phyloP scores from a whole-genome alignment of 2,329 filamentous ascomycete genomes.

The Sordariomycetes sp. region DNA sequence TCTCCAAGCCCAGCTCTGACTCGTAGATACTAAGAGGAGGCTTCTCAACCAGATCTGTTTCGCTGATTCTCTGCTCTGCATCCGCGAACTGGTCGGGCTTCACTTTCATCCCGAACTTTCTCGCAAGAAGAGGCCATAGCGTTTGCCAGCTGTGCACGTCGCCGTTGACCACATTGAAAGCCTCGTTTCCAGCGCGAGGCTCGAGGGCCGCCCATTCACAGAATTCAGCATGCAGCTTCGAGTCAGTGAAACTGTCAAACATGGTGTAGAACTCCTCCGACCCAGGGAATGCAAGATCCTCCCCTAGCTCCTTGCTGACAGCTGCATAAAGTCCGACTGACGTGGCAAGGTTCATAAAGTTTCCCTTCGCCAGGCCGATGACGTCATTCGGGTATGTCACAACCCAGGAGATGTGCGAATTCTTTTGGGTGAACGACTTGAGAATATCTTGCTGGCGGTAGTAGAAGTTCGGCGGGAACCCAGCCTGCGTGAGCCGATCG shows the following conservation, averaged over 20 bases:
- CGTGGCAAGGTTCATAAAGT: conserved; percentile 28
- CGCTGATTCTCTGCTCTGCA: conserved; percentile 7
- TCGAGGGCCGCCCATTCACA: conserved; percentile 19
- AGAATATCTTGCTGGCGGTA: conserved; percentile 37
- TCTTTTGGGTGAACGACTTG: conserved; percentile 11
- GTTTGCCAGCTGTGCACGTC: conserved; percentile 28
- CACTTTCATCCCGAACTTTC: conserved; percentile 21
- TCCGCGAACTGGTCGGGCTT: conserved; percentile 17
- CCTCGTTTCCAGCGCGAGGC: conserved; percentile 21
- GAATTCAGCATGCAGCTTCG: conserved; percentile 22
- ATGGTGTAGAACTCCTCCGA: conserved; percentile 21
- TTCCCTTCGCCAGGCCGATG: conserved; percentile 19
- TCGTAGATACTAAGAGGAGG: conserved; percentile 19
- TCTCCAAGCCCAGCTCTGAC: conserved; percentile 15
- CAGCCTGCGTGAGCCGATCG: conserved; percentile 26
- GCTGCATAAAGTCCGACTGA: conserved; percentile 27
- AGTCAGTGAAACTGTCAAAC: conserved; percentile 20
- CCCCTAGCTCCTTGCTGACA: conserved; percentile 20
- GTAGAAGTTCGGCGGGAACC: conserved; percentile 35
- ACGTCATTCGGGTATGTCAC: conserved; percentile 23
- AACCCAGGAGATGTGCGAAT: conserved; percentile 11
- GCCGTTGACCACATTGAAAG: conserved; percentile 30
- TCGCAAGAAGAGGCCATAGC: conserved; percentile 27
- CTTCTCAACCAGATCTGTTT: conserved; percentile 11
- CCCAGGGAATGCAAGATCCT: conserved; percentile 20